phyloP scores from a whole-genome alignment of 306 rosid genomes.

The Medicago ruthenica region DNA sequence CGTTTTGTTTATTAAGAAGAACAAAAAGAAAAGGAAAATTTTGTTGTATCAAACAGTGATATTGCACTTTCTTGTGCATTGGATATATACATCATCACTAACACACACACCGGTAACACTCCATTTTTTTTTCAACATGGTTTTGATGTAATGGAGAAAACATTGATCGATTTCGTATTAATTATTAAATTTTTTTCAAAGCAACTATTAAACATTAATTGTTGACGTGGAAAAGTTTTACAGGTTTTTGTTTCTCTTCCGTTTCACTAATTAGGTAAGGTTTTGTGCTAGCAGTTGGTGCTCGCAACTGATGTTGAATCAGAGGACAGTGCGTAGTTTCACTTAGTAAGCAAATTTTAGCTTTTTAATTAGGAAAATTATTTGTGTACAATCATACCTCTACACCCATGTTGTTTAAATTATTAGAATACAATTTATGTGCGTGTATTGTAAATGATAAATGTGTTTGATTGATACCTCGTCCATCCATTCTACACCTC shows the following conservation, averaged over 20 bases:
- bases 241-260: not conserved
- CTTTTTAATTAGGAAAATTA: no score
- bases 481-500: no score
- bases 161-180: slow-evolving; percentile 7
- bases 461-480: no score
- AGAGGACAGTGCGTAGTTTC: slow-evolving; percentile 14
- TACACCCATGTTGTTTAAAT: no score
- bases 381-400: no score
- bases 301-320: not conserved
- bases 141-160: slow-evolving; percentile 25
- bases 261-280: slow-evolving; percentile 31
- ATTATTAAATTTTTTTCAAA: not conserved
- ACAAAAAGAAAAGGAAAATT: not conserved
- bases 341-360: not conserved
- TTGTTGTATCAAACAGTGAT: slow-evolving; percentile 33
- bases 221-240: slow-evolving; percentile 24
- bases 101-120: not conserved
- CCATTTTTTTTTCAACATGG: slow-evolving; percentile 37
- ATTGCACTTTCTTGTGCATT: slow-evolving; percentile 37
- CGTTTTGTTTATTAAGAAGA: slow-evolving; percentile 21
- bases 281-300: slow-evolving; percentile 12
- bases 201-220: not conserved
- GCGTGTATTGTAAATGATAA: no score
- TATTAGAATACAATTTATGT: no score
- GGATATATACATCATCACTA: slow-evolving; percentile 36